Base-by-base conservation (phyloP, 352 stramenopile genomes). In the Phytophthora ohioensis region DNA sequence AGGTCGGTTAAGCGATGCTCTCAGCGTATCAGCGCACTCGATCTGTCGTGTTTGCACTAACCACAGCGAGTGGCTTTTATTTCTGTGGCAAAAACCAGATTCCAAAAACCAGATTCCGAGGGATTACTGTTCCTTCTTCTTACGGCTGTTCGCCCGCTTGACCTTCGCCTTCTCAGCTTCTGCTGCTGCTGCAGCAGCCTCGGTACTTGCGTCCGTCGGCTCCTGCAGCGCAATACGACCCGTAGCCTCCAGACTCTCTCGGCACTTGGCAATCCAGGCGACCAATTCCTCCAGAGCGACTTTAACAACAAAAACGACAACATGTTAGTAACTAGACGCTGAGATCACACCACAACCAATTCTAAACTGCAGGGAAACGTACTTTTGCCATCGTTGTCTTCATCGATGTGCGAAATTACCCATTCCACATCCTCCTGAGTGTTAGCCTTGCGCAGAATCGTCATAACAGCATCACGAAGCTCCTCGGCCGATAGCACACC, bases 361-460 rank as follows among this genome's bases (percentile, higher is more conserved):
- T 17, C 31, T 13, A 59, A 52, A 30, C n/a, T 15, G 9, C 38
- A 65, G 31, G 32, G 13, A 30, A 74, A 86, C 87, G 63, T 82
- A 95, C 88, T 90, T 81, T 84, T 87, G 71, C 91, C 91, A 74
- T 97, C 91, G 58, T 93, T 92, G 84, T 97, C 85, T 73, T 93
- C 79, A 71, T 98, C 93, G 75, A 98, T 95, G 65, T 94, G 96
- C 47, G 90, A 86, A 67, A 98, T 92, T 56, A 99, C 91, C 85
- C 91, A 95, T 77, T 98, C 93, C 27, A 98, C 97, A 67, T 99
- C 97, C 52, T 99, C 93, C 58, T 97, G 85, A n/a, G 86, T 98
- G 57, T 97, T 96, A 32, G 95, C 80, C 60, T 97, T 91, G 71
- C 96, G 95, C 64, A 99, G 71, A 53, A 99, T 97, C 45, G 94